These are phyloP conservation scores for Lipomyces spencermartinsiae DNA, from an alignment of 805 yeast genomes.

Conservation along the genomic window DNA sequence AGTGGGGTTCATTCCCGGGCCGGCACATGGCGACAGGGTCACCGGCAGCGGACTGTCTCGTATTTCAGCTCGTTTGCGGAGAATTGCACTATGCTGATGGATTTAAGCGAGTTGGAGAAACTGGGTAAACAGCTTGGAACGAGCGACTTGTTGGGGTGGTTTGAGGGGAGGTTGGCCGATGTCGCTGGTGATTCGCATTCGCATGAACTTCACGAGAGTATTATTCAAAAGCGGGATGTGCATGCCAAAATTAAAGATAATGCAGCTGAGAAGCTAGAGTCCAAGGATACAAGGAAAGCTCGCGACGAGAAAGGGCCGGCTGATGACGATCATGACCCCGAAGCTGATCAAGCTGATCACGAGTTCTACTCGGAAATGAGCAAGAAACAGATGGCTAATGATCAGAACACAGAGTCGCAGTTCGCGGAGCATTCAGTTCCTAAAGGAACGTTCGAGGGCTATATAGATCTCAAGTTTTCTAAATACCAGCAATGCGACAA, in stretches of 20 bases:
- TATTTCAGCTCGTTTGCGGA: conserved; percentile 27
- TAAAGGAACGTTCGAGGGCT: conserved; percentile 9
- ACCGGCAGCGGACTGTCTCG: conserved; percentile 37
- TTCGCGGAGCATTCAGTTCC: conserved; percentile 29
- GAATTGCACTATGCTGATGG: conserved; percentile 35
- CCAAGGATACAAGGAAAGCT: conserved; percentile 6
- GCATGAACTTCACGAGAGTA: background rate
- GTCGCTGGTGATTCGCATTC: background rate
- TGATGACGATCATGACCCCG: conserved; percentile 3
- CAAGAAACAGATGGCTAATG: conserved; percentile 16
- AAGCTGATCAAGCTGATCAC: conserved; percentile 15
- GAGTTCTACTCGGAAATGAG: conserved; percentile 18
- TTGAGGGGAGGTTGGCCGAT: background rate
- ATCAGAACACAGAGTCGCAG: conserved; percentile 16
- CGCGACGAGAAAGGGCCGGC: background rate
- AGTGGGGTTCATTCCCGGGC: conserved; percentile 37
- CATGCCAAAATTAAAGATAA: background rate
- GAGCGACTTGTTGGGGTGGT: background rate
- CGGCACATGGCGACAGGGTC: conserved; percentile 37
- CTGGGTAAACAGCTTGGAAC: background rate
- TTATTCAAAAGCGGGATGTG: background rate
- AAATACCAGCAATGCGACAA: conserved; percentile 32
- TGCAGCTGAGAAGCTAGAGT: background rate
- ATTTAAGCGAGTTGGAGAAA: conserved; percentile 19
- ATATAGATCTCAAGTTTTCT: conserved; percentile 25